Evolutionary conservation across 2,329 filamentous ascomycete species (phyloP), one percentile per base, ranked within the genome.

Genomic region (Cordyceps farinosa): DNA sequence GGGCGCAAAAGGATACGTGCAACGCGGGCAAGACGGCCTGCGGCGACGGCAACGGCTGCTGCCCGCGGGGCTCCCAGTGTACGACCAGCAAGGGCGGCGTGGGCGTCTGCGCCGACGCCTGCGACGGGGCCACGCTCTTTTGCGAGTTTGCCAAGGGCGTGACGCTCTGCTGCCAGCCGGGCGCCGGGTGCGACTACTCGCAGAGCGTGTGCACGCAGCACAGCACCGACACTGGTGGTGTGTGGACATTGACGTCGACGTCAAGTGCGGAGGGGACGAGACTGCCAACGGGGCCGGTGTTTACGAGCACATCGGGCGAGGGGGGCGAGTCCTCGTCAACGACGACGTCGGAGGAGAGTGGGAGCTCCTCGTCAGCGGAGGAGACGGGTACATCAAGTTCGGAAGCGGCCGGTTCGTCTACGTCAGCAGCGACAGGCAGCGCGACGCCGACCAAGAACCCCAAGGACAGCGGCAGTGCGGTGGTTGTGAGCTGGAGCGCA

Each of bases 11-110:
- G 5, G 51, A 50, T 34, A 5, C 51, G 10, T 62, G 61, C 61
- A 38, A 55, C 36, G 27, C 47, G 27, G 45, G 36, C 45, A 51
- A 56, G 52, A 56, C 61, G 61, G 61, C 61, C 9, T 62, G 61
- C 45, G 51, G 52, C 51, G 61, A 62, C 29, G 52, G 61, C 44
- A 62, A 62, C 29, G 61, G 61, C 15, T 62, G 61, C 61, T 62
- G 53, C 29, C 52, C 52, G 11, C 42, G 32, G 11, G 61, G 52
- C 17, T 27, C 53, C 17, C 30, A 51, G 36, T 62, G 61, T 44
- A 57, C 61, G 34, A 22, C 47, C 6, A 57, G 52, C 45, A 40
- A 56, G 36, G 61, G 61, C 15, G 61, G 61, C 27, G 61, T 62
- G 51, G 61, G 44, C 34, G 13, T 62, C 27, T 62, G 61, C 52